Evolutionary conservation across 345 rosid genomes (phyloP).

Genomic region (Acer saccharum): DNA sequence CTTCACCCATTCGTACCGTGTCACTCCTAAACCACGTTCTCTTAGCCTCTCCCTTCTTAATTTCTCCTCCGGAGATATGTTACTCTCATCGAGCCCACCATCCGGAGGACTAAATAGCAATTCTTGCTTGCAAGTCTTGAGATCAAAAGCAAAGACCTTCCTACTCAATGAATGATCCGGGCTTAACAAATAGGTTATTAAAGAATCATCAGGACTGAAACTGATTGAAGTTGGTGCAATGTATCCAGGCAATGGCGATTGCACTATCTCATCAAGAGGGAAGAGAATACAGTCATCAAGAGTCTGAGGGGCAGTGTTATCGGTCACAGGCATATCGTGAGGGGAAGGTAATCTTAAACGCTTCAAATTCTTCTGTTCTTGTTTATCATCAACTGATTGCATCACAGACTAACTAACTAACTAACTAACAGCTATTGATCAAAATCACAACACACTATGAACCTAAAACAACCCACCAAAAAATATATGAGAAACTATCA

Average conservation of each 20-base stretch:
- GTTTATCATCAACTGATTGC: constrained; percentile 53
- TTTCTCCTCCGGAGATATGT: constrained; percentile 85
- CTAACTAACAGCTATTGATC: constrained; percentile 18
- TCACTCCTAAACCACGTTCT: constrained; percentile 94
- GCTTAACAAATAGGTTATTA: constrained; percentile 70
- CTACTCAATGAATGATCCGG: constrained; percentile 73
- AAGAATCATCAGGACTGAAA: constrained; percentile 86
- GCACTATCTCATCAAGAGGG: constrained; percentile 81
- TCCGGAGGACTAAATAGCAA: constrained; percentile 77
- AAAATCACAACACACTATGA: constrained; percentile 18
- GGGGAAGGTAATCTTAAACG: constrained; percentile 36
- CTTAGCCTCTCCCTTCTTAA: constrained; percentile 89
- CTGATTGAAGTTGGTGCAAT: constrained; percentile 68
- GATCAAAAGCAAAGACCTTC: constrained; percentile 69
- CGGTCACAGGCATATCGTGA: constrained; percentile 56
- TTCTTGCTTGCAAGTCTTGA: constrained; percentile 56
- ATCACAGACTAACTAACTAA: constrained; percentile 45
- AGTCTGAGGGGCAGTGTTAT: constrained; percentile 38
- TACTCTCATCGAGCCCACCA: constrained; percentile 92
- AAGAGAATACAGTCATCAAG: constrained; percentile 47
- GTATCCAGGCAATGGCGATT: constrained; percentile 90
- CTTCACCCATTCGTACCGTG: constrained; percentile 93
- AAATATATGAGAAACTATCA: not conserved
- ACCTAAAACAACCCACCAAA: constrained; percentile 12
- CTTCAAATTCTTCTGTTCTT: constrained; percentile 50